phyloP scores from a whole-genome alignment of 371 early-diverging fungal species.

The Syncephalastrum sp. region DNA sequence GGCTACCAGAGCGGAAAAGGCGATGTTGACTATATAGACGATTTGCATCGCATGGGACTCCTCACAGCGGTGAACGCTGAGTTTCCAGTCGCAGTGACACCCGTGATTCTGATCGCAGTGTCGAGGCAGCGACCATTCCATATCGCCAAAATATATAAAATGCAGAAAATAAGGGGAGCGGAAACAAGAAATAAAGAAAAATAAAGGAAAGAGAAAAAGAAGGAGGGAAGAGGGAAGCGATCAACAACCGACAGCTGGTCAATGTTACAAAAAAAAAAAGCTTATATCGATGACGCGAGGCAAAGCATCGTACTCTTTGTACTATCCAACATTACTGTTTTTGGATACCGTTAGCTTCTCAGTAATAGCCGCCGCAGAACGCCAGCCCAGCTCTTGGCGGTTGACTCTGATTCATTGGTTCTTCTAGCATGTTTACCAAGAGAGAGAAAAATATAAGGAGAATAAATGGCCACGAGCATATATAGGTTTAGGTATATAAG shows the following conservation, averaged over 20 bases:
- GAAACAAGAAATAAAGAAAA: neutral
- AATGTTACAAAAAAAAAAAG: too few relatives aligned
- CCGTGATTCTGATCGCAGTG: constrained; percentile 6
- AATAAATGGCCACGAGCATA: too few relatives aligned
- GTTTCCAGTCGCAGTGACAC: constrained; percentile 35
- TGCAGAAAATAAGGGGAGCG: neutral
- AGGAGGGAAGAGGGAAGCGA: neutral
- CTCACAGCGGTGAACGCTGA: constrained; percentile 20
- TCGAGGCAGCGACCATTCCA: constrained; percentile 1
- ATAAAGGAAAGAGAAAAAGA: neutral
- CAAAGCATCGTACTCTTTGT: too few relatives aligned
- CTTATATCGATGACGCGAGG: too few relatives aligned
- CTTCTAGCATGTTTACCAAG: too few relatives aligned
- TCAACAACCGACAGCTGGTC: neutral
- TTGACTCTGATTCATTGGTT: too few relatives aligned
- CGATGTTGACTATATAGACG: constrained; percentile 25
- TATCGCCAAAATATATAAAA: neutral
- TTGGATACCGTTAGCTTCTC: too few relatives aligned
- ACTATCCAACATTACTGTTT: too few relatives aligned
- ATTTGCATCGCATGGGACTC: constrained; percentile 15
- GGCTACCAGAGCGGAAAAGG: constrained; percentile 18
- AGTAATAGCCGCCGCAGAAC: too few relatives aligned
- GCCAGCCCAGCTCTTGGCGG: too few relatives aligned
- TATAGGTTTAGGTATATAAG: too few relatives aligned
- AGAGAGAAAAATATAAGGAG: too few relatives aligned